A percentile compares a stretch with the other conserved stretches of the same genome.
Evolutionary conservation across 805 yeast species (phyloP).

Genomic region (Metschnikowia borealis): DNA sequence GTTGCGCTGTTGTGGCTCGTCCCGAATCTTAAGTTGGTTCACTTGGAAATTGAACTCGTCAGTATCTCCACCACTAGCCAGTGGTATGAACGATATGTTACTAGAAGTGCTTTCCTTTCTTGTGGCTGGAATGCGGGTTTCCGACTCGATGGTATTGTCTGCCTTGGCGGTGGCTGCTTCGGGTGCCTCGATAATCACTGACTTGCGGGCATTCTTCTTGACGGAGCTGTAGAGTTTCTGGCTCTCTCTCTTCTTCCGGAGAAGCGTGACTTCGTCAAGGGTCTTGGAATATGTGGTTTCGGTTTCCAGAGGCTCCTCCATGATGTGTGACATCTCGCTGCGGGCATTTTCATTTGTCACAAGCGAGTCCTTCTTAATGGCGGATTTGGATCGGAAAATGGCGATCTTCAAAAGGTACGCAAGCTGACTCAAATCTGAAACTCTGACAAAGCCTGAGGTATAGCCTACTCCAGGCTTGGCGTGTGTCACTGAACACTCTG

Average conservation of each 20-base stretch:
- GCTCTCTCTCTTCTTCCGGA: slow-evolving; percentile 69
- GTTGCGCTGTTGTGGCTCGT: slow-evolving; percentile 35
- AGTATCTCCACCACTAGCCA: slow-evolving; percentile 20
- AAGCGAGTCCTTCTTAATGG: slow-evolving; percentile 37
- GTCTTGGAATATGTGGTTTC: slow-evolving; percentile 63
- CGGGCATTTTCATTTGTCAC: slow-evolving; percentile 6
- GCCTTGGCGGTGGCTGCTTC: slow-evolving; percentile 39
- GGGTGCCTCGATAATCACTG: slow-evolving; percentile 63
- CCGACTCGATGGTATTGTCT: slow-evolving; percentile 23
- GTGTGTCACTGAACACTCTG: slow-evolving; percentile 52
- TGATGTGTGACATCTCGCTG: slow-evolving; percentile 14
- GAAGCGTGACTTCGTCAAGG: slow-evolving; percentile 68
- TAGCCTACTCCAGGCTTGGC: slow-evolving; percentile 26
- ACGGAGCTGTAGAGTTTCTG: slow-evolving; percentile 51
- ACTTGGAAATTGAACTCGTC: slow-evolving; percentile 25
- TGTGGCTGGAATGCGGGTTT: slow-evolving; percentile 10
- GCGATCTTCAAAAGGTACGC: slow-evolving; percentile 80
- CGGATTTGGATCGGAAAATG: slow-evolving; percentile 63
- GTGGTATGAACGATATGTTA: slow-evolving; percentile 25
- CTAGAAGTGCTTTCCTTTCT: slow-evolving; percentile 25
- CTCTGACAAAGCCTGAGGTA: slow-evolving; percentile 49
- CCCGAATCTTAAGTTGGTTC: slow-evolving; percentile 29
- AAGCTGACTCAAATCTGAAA: slow-evolving; percentile 70
- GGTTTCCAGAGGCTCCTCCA: slow-evolving; percentile 18
- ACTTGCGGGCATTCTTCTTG: slow-evolving; percentile 60